These are phyloP conservation scores for Castanea mollissima DNA, from an alignment of 306 rosid genomes.

Conservation along the genomic window DNA sequence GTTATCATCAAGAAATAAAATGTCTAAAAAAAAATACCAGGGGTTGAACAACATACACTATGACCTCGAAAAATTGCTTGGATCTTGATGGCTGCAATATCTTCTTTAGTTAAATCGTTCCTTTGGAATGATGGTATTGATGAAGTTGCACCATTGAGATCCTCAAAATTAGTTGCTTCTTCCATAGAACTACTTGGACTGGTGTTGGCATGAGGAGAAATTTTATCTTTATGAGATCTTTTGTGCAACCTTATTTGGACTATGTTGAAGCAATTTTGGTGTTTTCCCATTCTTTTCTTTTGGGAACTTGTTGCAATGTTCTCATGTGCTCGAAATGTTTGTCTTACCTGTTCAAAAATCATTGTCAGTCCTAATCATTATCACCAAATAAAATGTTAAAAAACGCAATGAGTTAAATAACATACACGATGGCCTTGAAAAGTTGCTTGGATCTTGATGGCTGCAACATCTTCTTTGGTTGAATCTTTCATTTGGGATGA, in stretches of 20 bases:
- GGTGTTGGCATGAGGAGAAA: conserved; percentile 31
- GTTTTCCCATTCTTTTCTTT: conserved; percentile 34
- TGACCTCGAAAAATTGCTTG: too few relatives aligned
- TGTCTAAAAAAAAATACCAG: too few relatives aligned
- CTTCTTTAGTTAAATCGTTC: too few relatives aligned
- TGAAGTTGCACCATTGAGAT: neutral
- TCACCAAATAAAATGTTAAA: too few relatives aligned
- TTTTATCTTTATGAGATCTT: conserved; percentile 32
- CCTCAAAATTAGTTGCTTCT: conserved; percentile 16
- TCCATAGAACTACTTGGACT: conserved; percentile 18
- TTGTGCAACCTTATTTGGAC: conserved; percentile 36
- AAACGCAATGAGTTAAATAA: neutral
- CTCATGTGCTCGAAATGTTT: neutral
- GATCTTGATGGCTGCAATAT: too few relatives aligned
- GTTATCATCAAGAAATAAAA: too few relatives aligned
- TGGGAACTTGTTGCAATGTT: neutral
- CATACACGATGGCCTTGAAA: too few relatives aligned
- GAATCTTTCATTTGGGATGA: neutral
- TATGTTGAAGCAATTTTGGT: conserved; percentile 46
- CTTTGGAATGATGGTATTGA: too few relatives aligned
- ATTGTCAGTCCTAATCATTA: too few relatives aligned
- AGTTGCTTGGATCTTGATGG: too few relatives aligned
- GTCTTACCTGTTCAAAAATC: neutral
- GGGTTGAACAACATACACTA: too few relatives aligned
- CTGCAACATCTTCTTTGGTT: neutral